Evolutionary conservation across 257 asterid genomes (phyloP), one percentile per base, ranked within the genome.

Genomic region (Solanum neorickii): DNA sequence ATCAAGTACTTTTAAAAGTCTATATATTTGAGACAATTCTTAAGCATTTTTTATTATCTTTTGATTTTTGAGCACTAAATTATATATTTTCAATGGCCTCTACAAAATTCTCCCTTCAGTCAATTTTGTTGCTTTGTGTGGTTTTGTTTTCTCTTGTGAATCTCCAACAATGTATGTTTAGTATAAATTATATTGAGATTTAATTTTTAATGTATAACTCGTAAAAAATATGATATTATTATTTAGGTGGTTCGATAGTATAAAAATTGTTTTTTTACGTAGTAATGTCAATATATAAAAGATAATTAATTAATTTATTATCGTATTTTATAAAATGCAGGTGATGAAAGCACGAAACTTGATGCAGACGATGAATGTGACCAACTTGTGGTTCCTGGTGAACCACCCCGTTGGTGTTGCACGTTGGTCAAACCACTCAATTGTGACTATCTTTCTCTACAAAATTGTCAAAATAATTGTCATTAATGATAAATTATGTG

Each of bases 201-300:
- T 59, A 3, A 3, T 9, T 60, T 62, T 62, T 15, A n/a, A 62
- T 20, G 12, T 7, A 56, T 7, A 20, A 56, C 0, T 56, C 25
- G 25, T 56, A 20, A 56, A 56, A 56, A 20, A 56, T 56, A 20
- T 56, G 25, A 56, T 20, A 62, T n/a, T 12, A 62, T 23, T 62
- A 0, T 62, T n/a, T 62, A 23, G 31, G 70, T 62, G 8, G 5
- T 62, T 11, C 0, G 15, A 62, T 10, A 23, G 16, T 62, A 23
- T 10, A 62, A 62, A 11, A 60, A 0, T 0, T 23, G 0, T 60
- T 10, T 60, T 60, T 21, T 60, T 3, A 60, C 0, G 1, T 18
- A 52, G 1, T n/a, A 60, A 8, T 60, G 1, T 60, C 7, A 0
- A 0, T 62, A 62, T 62, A 62, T 62, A 3, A 62, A 62, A 62